A percentile compares a stretch with the other conserved stretches of the same genome.
phyloP scores from a whole-genome alignment of 192 early-diverging fungal species.

The Umbelopsis isabellina region DNA sequence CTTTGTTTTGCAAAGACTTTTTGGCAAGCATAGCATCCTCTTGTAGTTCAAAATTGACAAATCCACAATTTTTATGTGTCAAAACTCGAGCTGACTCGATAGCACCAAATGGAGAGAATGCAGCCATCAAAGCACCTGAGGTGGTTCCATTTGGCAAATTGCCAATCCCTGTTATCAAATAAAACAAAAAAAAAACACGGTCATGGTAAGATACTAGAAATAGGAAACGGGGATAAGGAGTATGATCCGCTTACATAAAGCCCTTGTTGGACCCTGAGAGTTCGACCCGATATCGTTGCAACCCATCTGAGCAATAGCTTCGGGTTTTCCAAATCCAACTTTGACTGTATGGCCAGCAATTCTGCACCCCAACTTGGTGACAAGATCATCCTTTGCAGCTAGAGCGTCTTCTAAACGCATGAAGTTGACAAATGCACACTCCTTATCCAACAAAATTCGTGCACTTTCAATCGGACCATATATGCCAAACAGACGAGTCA shows the following conservation, averaged over 20 bases:
- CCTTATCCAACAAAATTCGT: conserved; percentile 88
- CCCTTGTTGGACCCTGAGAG: conserved; percentile 64
- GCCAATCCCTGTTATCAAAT: conserved; percentile 73
- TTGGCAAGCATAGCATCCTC: conserved; percentile 92
- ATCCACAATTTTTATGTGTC: conserved; percentile 96
- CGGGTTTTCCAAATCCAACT: conserved; percentile 81
- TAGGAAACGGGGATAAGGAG: background rate
- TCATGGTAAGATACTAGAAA: background rate
- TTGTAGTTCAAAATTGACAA: conserved; percentile 91
- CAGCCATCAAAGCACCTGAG: conserved; percentile 66
- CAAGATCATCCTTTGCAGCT: conserved; percentile 79
- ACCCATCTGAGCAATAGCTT: conserved; percentile 39
- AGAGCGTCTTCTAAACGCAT: conserved; percentile 83
- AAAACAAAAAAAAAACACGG: no score
- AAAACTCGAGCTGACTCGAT: conserved; percentile 95
- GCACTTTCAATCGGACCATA: conserved; percentile 92
- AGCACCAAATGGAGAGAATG: conserved; percentile 81
- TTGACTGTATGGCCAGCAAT: conserved; percentile 78
- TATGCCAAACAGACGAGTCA: conserved; percentile 77
- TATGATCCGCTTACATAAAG: conserved; percentile 63
- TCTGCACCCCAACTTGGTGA: conserved; percentile 62
- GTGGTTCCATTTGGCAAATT: conserved; percentile 86
- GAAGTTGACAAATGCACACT: conserved; percentile 96
- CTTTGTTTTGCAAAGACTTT: conserved; percentile 84
- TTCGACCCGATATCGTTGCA: conserved; percentile 16